phyloP scores from a whole-genome alignment of 2,329 filamentous ascomycete species.

The Sclerotinia spermophila region DNA sequence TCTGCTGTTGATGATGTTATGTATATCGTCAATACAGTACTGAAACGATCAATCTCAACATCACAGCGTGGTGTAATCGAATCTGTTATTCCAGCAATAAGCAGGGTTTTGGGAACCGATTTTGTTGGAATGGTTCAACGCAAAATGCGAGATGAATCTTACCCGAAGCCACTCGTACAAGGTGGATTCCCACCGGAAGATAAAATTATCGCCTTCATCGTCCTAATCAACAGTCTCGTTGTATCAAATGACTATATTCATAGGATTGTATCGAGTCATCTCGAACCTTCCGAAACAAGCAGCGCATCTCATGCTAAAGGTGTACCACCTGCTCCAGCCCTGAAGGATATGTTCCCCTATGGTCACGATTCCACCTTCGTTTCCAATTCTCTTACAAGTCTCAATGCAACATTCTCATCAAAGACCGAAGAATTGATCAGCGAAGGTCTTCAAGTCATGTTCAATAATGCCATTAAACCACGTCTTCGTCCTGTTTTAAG shows the following conservation, averaged over 20 bases:
- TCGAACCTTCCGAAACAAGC: slow-evolving; percentile 43
- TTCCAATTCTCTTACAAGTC: slow-evolving; percentile 59
- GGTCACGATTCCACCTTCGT: slow-evolving; percentile 71
- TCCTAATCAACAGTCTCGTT: slow-evolving; percentile 94
- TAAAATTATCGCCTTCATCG: slow-evolving; percentile 82
- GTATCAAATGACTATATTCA: slow-evolving; percentile 86
- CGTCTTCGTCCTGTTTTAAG: slow-evolving; percentile 79
- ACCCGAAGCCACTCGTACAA: slow-evolving; percentile 74
- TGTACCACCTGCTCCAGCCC: slow-evolving; percentile 25
- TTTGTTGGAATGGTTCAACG: slow-evolving; percentile 97
- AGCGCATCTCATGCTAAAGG: slow-evolving; percentile 4
- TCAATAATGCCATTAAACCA: slow-evolving; percentile 80
- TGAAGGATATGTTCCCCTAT: slow-evolving; percentile 73
- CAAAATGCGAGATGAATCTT: slow-evolving; percentile 95
- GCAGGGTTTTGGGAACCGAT: slow-evolving; percentile 77
- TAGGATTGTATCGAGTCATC: slow-evolving; percentile 72
- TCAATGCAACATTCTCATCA: slow-evolving; percentile 68
- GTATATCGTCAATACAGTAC: slow-evolving; percentile 94
- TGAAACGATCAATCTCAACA: slow-evolving; percentile 82
- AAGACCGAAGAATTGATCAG: slow-evolving; percentile 80
- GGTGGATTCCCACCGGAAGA: slow-evolving; percentile 83
- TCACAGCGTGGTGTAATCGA: slow-evolving; percentile 75
- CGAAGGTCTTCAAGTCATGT: slow-evolving; percentile 81
- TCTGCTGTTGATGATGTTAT: slow-evolving; percentile 97
- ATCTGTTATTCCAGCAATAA: slow-evolving; percentile 73